A percentile compares a stretch with the other conserved stretches of the same genome.
Conservation (phyloP, 257 asterid species). For the Scutellaria galericulata region DNA sequence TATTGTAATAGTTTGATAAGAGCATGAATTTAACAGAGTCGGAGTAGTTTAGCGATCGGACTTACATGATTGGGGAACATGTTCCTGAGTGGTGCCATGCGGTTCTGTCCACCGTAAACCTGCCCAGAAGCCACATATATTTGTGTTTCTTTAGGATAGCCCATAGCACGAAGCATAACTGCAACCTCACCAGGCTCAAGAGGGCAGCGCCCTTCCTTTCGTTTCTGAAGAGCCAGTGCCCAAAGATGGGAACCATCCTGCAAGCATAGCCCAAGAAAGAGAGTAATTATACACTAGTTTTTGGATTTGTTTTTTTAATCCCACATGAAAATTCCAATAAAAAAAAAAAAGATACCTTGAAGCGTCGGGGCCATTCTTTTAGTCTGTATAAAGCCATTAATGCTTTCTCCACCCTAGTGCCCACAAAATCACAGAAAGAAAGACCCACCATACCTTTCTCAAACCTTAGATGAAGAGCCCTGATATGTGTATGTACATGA, state of each 20-base stretch:
- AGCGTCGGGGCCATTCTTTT: conserved; percentile 99
- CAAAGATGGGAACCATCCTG: conserved; percentile 99
- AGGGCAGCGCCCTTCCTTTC: conserved; percentile 99
- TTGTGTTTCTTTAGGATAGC: conserved; percentile 96
- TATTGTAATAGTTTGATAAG: conserved; percentile 4
- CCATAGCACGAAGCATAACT: conserved; percentile 98
- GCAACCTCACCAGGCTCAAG: conserved; percentile 99
- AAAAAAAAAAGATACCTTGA: conserved; percentile 60
- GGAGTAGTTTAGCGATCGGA: conserved; percentile 4
- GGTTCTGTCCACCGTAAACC: conserved; percentile 98
- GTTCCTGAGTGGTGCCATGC: conserved; percentile 98
- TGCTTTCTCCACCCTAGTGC: conserved; percentile 88
- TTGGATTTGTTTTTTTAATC: background rate
- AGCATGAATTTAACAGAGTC: background rate
- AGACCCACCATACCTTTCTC: conserved; percentile 99
- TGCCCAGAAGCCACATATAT: conserved; percentile 99
- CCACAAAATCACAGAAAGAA: conserved; percentile 98
- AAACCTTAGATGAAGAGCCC: conserved; percentile 99
- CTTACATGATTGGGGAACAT: conserved; percentile 98
- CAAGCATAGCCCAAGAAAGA: conserved; percentile 35
- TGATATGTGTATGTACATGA: conserved; percentile 38
- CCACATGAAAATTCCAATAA: background rate
- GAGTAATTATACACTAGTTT: conserved; percentile 8
- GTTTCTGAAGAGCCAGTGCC: conserved; percentile 94
- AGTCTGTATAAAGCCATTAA: conserved; percentile 88